Base-by-base conservation (phyloP, 495 filamentous ascomycete genomes). In the Ramalina intermedia region DNA sequence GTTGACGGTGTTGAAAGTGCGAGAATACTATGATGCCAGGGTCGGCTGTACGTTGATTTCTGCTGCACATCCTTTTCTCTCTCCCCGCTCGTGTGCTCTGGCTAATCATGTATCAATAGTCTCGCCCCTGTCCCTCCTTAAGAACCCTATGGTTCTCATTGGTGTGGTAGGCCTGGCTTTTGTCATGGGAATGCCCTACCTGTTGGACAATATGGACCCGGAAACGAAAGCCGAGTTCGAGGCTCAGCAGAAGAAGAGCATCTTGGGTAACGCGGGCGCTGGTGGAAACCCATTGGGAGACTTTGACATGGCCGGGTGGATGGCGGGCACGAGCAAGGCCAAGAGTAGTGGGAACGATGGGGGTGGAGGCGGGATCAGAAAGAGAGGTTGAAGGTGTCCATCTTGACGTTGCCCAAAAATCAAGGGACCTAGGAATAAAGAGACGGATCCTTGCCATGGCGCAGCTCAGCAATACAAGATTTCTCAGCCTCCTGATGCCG, bases 131-230 rank as follows among this genome's bases (percentile, higher is more conserved):
- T 72, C 74, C 52, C 76, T 96, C 38, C 71, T 96, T 56, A 85
- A 85, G 65, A 95, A 83, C 58, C 91, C 91, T 3, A 96, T 96
- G 85, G 94, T 98, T 48, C 67, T 98, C 40, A 76, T 98, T 65
- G 85, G 82, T 12, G 61, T 94, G 18, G 79, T 90, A 20, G 84
- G 80, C 27, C 70, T 96, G 71, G 80, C 63, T 0, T 64, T 94
- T 41, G 87, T 94, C 37, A 67, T 96, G 44, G 88, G 88, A 24
- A 80, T 96, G 79, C 91, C 91, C 8, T 89, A 95, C 65, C 61
- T 98, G 33, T 78, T 96, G 66, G 88, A 96, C 45, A 96, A 94
- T 55, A 94, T 98, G 90, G 91, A 96, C 60, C 86, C 86, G 16
- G 91, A 98, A 64, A 84, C 85, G 69, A 78, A 79, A 49, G 84